These are phyloP conservation scores for Umbelopsis isabellina DNA, from an alignment of 192 early-diverging fungal genomes.

Conservation along the genomic window DNA sequence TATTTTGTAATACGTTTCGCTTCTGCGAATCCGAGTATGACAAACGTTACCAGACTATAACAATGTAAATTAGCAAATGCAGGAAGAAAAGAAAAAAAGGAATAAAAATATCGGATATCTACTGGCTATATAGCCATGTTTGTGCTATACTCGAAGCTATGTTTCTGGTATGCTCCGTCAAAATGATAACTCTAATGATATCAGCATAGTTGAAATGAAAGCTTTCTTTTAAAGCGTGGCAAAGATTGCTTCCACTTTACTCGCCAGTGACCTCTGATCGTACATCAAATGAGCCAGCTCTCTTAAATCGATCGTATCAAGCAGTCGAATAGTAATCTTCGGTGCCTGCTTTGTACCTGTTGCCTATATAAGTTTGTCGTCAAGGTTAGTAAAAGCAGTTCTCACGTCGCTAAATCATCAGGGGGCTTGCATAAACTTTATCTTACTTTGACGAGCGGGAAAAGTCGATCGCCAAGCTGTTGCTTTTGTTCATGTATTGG, in stretches of 20 bases:
- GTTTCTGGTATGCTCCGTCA: no score
- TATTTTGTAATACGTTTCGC: no score
- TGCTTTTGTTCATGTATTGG: constrained; percentile 43
- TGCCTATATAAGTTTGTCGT: background rate
- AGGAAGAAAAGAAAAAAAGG: no score
- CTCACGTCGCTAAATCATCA: background rate
- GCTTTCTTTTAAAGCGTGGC: constrained; percentile 5
- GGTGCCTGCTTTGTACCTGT: constrained; percentile 40
- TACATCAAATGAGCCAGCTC: constrained; percentile 47
- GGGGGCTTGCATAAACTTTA: background rate
- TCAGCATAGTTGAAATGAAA: no score
- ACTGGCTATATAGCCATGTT: no score
- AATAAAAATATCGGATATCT: no score
- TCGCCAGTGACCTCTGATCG: constrained; percentile 31
- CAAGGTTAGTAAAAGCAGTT: background rate
- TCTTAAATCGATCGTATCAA: constrained; percentile 44
- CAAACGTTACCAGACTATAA: no score
- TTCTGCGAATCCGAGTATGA: no score
- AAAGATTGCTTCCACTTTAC: constrained; percentile 31
- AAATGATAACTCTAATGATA: no score
- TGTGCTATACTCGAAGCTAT: no score
- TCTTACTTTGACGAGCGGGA: constrained; percentile 48
- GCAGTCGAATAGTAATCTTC: constrained; percentile 44
- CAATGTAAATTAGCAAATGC: no score
- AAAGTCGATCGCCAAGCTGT: constrained; percentile 42